Percentiles rank a stretch among this genome's conserved stretches.
Evolutionary conservation across 2,329 filamentous ascomycete genomes (phyloP).

Genomic region (Aspergillus persii): DNA sequence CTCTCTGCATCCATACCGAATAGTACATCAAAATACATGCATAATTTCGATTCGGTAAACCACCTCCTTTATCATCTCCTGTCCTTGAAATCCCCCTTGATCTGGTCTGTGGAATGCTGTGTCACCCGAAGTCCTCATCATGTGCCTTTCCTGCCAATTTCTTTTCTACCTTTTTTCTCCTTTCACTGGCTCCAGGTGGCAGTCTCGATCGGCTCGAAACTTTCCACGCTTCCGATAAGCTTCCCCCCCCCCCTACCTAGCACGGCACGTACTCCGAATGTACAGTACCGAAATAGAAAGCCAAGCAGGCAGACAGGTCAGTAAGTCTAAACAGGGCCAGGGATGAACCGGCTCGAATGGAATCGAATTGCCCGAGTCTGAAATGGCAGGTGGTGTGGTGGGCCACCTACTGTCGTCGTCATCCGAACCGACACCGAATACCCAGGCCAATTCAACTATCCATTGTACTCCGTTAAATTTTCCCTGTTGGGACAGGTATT

Average conservation of each 20-base stretch:
- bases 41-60: neutral
- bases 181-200: neutral
- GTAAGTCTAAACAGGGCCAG: neutral
- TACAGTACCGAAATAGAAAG: neutral
- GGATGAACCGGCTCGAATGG: neutral
- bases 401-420: neutral
- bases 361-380: neutral
- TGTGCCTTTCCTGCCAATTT: neutral
- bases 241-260: neutral
- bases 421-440: neutral
- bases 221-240: neutral
- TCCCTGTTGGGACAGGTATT: neutral
- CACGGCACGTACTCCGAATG: neutral
- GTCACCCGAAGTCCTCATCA: neutral
- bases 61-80: neutral
- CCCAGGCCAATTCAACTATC: neutral
- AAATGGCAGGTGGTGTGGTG: neutral
- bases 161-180: neutral
- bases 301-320: neutral
- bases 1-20: neutral
- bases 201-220: neutral
- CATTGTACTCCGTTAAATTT: neutral
- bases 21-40: neutral
- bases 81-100: neutral
- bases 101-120: neutral